Conservation (phyloP, 352 stramenopile species). For the Phytophthora sp. region DNA sequence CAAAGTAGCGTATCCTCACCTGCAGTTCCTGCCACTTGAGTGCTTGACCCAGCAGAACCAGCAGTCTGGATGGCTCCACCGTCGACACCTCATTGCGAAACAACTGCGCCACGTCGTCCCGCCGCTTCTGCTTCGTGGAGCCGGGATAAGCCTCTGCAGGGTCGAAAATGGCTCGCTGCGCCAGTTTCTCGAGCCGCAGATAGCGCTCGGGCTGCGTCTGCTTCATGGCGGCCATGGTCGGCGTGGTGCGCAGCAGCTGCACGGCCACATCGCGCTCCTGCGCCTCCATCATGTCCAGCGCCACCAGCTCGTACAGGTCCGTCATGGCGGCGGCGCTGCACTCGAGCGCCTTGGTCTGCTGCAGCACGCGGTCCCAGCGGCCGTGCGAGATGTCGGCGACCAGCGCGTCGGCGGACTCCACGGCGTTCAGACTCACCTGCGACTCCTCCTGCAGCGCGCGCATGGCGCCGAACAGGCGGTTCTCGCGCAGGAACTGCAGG, state of each 20-base stretch:
- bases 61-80: slow-evolving; percentile 86
- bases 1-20: slow-evolving; percentile 22
- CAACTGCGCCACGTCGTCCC: slow-evolving; percentile 78
- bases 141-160: slow-evolving; percentile 67
- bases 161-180: slow-evolving; percentile 74
- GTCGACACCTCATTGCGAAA: slow-evolving; percentile 77
- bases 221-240: slow-evolving; percentile 57
- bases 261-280: slow-evolving; percentile 81
- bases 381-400: slow-evolving; percentile 78
- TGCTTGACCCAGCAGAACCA: slow-evolving; percentile 89
- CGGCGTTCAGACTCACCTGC: slow-evolving; percentile 86
- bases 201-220: slow-evolving; percentile 58
- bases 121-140: slow-evolving; percentile 76
- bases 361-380: slow-evolving; percentile 90
- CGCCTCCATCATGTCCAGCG: slow-evolving; percentile 89
- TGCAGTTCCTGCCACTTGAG: slow-evolving; percentile 92
- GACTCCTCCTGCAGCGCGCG: slow-evolving; percentile 87
- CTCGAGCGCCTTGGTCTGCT: slow-evolving; percentile 81
- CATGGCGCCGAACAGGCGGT: slow-evolving; percentile 85
- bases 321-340: slow-evolving; percentile 75
- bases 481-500: slow-evolving; percentile 93
- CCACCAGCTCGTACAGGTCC: slow-evolving; percentile 91
- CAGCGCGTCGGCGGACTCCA: slow-evolving; percentile 88
- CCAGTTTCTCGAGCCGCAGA: slow-evolving; percentile 76
- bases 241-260: slow-evolving; percentile 59